These are phyloP conservation scores for Zygosaccharomyces sapae DNA, from an alignment of 1,139 yeast species.

Conservation along the genomic window DNA sequence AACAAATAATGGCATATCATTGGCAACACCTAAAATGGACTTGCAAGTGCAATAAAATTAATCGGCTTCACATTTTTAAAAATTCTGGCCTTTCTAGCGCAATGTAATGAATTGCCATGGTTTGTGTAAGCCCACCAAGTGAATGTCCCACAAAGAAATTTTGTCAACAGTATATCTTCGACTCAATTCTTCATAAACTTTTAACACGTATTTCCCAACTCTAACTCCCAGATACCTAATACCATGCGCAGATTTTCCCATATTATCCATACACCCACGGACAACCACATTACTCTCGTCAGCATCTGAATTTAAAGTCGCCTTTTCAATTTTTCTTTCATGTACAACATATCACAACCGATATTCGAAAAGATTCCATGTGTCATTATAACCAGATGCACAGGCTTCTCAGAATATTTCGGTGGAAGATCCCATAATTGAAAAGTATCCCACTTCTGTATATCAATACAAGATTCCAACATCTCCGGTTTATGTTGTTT, in stretches of 20 bases:
- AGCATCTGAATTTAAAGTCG: no score
- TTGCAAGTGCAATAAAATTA: constrained; percentile 55
- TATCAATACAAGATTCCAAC: constrained; percentile 29
- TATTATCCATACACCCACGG: constrained; percentile 56
- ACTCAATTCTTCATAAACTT: constrained; percentile 40
- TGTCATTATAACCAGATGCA: constrained; percentile 57
- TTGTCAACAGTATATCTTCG: constrained; percentile 42
- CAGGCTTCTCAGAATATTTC: constrained; percentile 41
- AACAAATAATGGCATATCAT: constrained; percentile 56
- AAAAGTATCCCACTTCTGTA: constrained; percentile 45
- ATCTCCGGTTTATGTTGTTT: constrained; percentile 15
- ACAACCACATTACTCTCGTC: constrained; percentile 46
- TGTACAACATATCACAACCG: constrained; percentile 58
- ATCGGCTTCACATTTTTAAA: constrained; percentile 49
- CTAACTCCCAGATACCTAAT: constrained; percentile 56
- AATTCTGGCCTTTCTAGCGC: constrained; percentile 50
- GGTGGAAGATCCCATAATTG: constrained; percentile 53
- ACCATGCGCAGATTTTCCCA: constrained; percentile 61
- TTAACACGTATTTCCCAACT: constrained; percentile 53
- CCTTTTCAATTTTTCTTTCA: constrained; percentile 54
- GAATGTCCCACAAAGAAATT: constrained; percentile 64
- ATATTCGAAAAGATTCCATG: constrained; percentile 65
- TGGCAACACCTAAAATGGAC: constrained; percentile 61
- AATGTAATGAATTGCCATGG: constrained; percentile 56
- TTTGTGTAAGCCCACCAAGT: constrained; percentile 61